Base-by-base conservation (phyloP, 2,329 filamentous ascomycete genomes). In the Hymenoscyphus salicellus region DNA sequence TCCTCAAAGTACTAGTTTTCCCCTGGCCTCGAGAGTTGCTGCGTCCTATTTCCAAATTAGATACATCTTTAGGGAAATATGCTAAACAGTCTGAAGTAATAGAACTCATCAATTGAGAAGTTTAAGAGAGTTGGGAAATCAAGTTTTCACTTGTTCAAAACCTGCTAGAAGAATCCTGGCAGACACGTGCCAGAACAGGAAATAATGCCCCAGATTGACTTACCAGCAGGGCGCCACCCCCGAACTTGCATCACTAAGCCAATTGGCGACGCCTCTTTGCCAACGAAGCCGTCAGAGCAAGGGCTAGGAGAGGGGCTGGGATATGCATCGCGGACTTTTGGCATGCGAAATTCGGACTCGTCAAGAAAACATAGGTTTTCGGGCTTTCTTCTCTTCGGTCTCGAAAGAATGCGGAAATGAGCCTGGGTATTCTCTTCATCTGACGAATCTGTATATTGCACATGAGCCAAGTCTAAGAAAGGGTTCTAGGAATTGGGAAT, bases 201-300 rank as follows among this genome's bases (percentile, higher is more conserved):
- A 38, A 14, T 14, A 38, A 38, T 38, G 14, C 36, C 14, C 14
- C 14, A 17, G 11, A 14, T 20, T 49, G 55, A 30, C 60, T 43
- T 38, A 38, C 36, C 5, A 5, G 17, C 32, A 16, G 28, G 16
- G n/a, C 68, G 49, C 36, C 3, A 30, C 28, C 28, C 28, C 28
- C 46, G 52, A 11, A 66, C n/a, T 17, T 63, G 66, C 72, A 73
- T 73, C 30, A 55, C 62, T 28, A 56, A 43, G 2, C 70, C 72
- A n/a, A 65, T 72, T 3, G 70, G 68, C 14, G 63, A 30, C 17
- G 65, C 68, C 63, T 74, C 72, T 20, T 65, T 62, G 8, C 70
- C 71, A 38, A 70, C 65, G 62, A 74, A 74, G 0, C 72, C 72
- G 60, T 74, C 72, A 1, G 69, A 71, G 32, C 67, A 70, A 8